A percentile compares a stretch with the other conserved stretches of the same genome.
Conservation (phyloP, 805 yeast species). For the Cyberlindnera xishuangbannaensis region DNA sequence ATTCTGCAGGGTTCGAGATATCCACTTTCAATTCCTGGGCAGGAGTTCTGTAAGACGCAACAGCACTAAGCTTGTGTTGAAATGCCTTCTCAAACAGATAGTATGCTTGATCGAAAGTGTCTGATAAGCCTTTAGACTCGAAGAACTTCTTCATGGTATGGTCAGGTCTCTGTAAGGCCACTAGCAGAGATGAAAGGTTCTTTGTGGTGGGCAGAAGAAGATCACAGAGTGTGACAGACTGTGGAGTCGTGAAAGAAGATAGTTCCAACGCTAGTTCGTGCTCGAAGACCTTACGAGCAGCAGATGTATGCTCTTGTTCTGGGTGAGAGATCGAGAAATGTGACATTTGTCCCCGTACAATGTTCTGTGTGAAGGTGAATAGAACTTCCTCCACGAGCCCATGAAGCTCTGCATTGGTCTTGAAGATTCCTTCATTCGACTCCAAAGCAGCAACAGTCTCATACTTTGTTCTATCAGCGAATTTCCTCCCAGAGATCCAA, state of each 20-base stretch:
- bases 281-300: conserved; percentile 4
- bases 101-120: conserved; percentile 2
- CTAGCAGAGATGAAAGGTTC: conserved; percentile 1
- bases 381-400: conserved; percentile 2
- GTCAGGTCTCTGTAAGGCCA: conserved; percentile 1
- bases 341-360: neutral
- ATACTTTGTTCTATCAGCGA: conserved; percentile 1
- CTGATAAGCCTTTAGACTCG: neutral
- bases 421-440: no score
- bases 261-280: conserved; percentile 5
- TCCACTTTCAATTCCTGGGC: conserved; percentile 30
- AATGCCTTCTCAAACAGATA: conserved; percentile 13
- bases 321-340: neutral
- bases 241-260: neutral
- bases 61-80: conserved; percentile 1
- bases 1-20: conserved; percentile 56
- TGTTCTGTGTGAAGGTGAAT: conserved; percentile 1
- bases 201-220: conserved; percentile 5
- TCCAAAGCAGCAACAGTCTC: neutral
- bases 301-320: neutral
- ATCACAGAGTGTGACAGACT: conserved; percentile 1
- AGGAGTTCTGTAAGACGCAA: conserved; percentile 11
- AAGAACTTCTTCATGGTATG: conserved; percentile 5
- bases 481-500: conserved; percentile 6
- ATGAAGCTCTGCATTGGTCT: neutral